These are phyloP conservation scores for Fonsecaea multimorphosa DNA, from an alignment of 2,329 filamentous ascomycete genomes.

Conservation along the genomic window DNA sequence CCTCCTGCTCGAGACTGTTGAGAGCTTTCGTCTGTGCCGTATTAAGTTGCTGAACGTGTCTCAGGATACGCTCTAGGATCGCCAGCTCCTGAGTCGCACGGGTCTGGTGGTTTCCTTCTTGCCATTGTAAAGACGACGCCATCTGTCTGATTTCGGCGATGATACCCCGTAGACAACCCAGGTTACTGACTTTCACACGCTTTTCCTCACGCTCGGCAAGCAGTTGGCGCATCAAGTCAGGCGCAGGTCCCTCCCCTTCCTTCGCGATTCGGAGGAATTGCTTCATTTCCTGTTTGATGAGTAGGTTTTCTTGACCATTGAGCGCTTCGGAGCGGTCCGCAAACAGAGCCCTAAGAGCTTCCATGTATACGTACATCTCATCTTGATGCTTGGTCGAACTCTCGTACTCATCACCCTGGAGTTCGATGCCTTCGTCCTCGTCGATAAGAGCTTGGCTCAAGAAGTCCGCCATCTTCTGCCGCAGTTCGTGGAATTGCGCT, in stretches of 20 bases:
- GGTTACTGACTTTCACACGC: conserved; percentile 51
- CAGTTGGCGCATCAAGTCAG: conserved; percentile 63
- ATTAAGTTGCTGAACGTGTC: conserved; percentile 61
- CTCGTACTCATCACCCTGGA: conserved; percentile 88
- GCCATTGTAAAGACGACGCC: conserved; percentile 63
- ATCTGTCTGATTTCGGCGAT: conserved; percentile 73
- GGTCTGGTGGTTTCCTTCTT: conserved; percentile 59
- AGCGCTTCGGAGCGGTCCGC: conserved; percentile 79
- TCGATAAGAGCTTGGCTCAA: conserved; percentile 80
- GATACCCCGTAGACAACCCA: conserved; percentile 72
- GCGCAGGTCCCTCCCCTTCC: conserved; percentile 71
- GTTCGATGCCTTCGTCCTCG: conserved; percentile 74
- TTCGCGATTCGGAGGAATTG: conserved; percentile 66
- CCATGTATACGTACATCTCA: conserved; percentile 84
- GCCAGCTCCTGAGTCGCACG: conserved; percentile 67
- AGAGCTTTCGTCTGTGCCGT: conserved; percentile 60
- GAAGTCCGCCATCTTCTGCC: conserved; percentile 72
- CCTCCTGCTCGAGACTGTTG: conserved; percentile 64
- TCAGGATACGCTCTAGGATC: conserved; percentile 69
- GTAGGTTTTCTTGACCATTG: conserved; percentile 75
- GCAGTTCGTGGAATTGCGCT: conserved; percentile 73
- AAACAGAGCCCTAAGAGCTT: conserved; percentile 74
- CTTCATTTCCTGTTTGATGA: conserved; percentile 75
- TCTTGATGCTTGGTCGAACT: conserved; percentile 87
- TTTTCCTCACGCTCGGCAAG: conserved; percentile 54